Base-by-base conservation (phyloP, 495 filamentous ascomycete genomes). In the Talaromyces adpressus region DNA sequence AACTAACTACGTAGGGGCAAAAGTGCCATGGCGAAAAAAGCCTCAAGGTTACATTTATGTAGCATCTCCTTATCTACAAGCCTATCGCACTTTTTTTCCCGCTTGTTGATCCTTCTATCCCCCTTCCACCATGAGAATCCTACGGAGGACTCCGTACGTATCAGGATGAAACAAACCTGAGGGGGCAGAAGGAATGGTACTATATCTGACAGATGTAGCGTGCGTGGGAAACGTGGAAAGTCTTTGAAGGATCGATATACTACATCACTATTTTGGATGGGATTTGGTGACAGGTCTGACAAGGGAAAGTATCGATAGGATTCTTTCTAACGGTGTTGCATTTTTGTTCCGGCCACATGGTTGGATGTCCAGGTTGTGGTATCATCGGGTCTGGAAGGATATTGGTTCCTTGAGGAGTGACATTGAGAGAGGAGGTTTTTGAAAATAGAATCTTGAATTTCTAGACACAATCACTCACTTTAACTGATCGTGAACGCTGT, bases 91-190 rank as follows among this genome's bases (percentile, higher is more conserved):
- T 23, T 20, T 52, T 52, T 36, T 36, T 6, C 32, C 7, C 49
- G 4, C 18, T 52, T 9, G 18, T 23, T 52, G 18, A 52, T 25
- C 22, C n/a, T 22, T 25, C 18, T 23, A 52, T 22, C 49, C n/a
- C 20, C n/a, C 47, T 18, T 27, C 9, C 14, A n/a, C 20, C 3
- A n/a, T 23, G 9, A 22, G 18, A 29, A 11, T 25, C 51, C 51
- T 54, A 29, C 51, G 49, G 49, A 53, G 12, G 5, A 16, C 20
- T 27, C 20, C 23, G 51, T 27, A 16, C 23, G 51, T 54, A 54
- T 54, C 51, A 54, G 51, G 23, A 23, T 54, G 51, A 54, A 27
- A 54, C 51, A 54, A 54, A 54, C 25, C 9, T 54, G 51, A 54
- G 51, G 51, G 9, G 22, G n/a, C 41, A 27, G 27, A 27, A 25